Evolutionary conservation across 2,329 filamentous ascomycete genomes (phyloP).

Genomic region (Kalaharituber pfeilii): DNA sequence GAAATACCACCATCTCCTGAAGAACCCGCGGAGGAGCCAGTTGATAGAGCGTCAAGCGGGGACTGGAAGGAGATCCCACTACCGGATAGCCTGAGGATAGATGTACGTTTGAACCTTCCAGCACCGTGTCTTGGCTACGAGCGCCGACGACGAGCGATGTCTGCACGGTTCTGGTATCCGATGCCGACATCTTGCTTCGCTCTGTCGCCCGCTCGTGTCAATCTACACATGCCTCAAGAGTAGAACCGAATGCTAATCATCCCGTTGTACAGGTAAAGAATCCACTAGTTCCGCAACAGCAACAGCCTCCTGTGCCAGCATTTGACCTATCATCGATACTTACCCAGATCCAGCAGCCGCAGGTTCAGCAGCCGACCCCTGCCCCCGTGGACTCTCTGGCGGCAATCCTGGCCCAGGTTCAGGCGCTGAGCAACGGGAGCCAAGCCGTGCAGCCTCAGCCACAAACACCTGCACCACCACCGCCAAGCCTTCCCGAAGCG

Average conservation of each 20-base stretch:
- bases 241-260: not conserved
- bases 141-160: too few relatives aligned
- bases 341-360: not conserved
- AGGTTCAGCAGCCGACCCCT: not conserved
- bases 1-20: conserved; percentile 17
- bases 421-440: not conserved
- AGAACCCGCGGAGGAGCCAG: conserved; percentile 9
- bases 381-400: not conserved
- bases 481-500: not conserved
- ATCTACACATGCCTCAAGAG: too few relatives aligned
- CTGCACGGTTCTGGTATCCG: too few relatives aligned
- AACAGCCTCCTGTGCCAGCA: not conserved
- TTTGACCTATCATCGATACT: not conserved
- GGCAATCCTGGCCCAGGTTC: not conserved
- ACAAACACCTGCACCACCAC: not conserved
- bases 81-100: not conserved
- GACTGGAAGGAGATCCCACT: not conserved
- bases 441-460: not conserved
- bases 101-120: not conserved
- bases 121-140: not conserved
- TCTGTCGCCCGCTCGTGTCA: too few relatives aligned
- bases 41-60: not conserved
- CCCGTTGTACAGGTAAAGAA: not conserved
- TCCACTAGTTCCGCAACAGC: not conserved
- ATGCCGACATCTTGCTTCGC: too few relatives aligned